A percentile compares a stretch with the other conserved stretches of the same genome.
Evolutionary conservation across 768 basidiomycete genomes (phyloP).

Genomic region (Lactarius evosmus): DNA sequence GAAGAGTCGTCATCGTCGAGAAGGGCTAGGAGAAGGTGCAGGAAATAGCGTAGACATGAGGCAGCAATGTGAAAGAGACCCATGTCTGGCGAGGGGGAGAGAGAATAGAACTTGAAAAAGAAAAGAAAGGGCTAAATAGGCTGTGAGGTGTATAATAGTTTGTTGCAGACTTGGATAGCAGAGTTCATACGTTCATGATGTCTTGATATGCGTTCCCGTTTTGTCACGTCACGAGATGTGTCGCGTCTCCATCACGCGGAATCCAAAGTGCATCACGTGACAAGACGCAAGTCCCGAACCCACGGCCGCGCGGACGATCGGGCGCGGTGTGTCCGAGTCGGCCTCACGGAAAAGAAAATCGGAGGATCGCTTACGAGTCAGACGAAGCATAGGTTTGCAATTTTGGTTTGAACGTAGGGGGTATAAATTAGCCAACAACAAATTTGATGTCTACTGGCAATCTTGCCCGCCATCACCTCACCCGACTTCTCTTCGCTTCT

Average conservation of each 20-base stretch:
- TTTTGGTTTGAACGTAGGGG: not conserved
- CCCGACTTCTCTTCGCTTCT: not conserved
- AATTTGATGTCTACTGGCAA: conserved; percentile 9
- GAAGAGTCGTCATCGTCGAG: conserved; percentile 23
- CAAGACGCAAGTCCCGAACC: too few species aligned
- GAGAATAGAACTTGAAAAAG: conserved; percentile 1
- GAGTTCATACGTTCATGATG: too few species aligned
- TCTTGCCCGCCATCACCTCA: conserved; percentile 15
- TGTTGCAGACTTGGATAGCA: not conserved
- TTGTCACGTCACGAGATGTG: too few species aligned
- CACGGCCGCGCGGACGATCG: too few species aligned
- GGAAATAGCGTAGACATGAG: conserved; percentile 24
- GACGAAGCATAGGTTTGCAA: too few species aligned
- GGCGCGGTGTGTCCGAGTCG: too few species aligned
- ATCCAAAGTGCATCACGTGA: not conserved
- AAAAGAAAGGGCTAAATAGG: conserved; percentile 17
- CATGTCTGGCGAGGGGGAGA: conserved; percentile 8
- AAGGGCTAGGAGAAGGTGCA: conserved; percentile 23
- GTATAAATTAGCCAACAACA: conserved; percentile 12
- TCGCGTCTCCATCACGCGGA: conserved; percentile 10
- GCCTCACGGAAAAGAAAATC: too few species aligned
- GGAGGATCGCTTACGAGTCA: too few species aligned
- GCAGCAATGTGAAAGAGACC: conserved; percentile 21
- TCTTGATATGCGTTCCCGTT: too few species aligned
- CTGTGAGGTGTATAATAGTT: conserved; percentile 16